Conservation (phyloP, 805 yeast species). For the Candida odintsovae region DNA sequence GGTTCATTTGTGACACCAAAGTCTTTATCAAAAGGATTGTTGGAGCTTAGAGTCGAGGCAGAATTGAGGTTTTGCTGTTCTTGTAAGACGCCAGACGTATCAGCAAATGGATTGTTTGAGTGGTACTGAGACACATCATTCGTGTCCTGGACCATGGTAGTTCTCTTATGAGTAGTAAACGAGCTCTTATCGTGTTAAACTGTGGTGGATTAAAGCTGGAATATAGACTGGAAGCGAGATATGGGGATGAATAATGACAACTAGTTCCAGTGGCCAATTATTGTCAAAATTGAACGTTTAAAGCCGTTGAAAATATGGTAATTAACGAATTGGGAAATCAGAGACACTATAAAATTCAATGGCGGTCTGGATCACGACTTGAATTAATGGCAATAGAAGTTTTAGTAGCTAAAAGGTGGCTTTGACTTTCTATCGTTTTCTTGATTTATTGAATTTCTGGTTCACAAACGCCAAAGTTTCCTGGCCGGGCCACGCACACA, state of each 20-base stretch:
- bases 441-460: neutral
- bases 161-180: neutral
- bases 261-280: neutral
- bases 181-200: too few species aligned
- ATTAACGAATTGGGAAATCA: too few species aligned
- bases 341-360: neutral
- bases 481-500: neutral
- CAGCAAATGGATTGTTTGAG: neutral
- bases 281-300: neutral
- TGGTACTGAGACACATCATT: neutral
- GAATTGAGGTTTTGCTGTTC: neutral
- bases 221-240: neutral
- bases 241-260: neutral
- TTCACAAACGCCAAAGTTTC: neutral
- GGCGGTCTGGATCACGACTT: neutral
- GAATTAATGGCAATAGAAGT: neutral
- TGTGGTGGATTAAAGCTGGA: neutral
- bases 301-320: neutral
- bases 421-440: conserved; percentile 1
- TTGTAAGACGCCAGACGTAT: neutral
- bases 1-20: neutral
- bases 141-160: neutral
- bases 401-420: neutral
- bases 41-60: neutral
- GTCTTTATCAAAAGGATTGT: neutral